A percentile compares a stretch with the other conserved stretches of the same genome.
Conservation (phyloP, 768 basidiomycete species). For the Leccinellum rugosiceps region DNA sequence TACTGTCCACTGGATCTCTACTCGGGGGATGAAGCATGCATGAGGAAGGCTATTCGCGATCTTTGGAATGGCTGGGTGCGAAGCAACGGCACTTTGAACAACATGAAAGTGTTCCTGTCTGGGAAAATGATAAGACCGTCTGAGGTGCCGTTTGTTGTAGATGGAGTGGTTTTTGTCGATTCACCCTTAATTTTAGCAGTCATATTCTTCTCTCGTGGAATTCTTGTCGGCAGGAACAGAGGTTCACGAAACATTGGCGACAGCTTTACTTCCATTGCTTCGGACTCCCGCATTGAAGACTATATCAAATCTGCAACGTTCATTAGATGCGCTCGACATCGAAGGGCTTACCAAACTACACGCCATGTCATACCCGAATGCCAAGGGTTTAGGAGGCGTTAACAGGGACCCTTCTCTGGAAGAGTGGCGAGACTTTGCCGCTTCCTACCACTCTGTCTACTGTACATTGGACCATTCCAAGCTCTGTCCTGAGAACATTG, state of each 20-base stretch:
- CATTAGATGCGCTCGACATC: slow-evolving; percentile 80
- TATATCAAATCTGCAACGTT: slow-evolving; percentile 63
- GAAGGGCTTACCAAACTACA: slow-evolving; percentile 63
- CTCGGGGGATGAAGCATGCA: slow-evolving; percentile 61
- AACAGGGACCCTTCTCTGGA: slow-evolving; percentile 51
- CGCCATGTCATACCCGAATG: slow-evolving; percentile 17
- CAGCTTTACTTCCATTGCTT: slow-evolving; percentile 44
- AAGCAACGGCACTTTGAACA: slow-evolving; percentile 69
- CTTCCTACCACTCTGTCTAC: slow-evolving; percentile 44
- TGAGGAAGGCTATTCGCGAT: slow-evolving; percentile 58
- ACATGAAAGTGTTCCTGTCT: slow-evolving; percentile 72
- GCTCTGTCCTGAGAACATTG: slow-evolving; percentile 44
- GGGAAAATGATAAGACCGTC: slow-evolving; percentile 59
- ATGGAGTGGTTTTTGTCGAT: background rate
- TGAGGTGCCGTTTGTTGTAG: slow-evolving; percentile 43
- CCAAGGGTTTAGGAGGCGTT: slow-evolving; percentile 27
- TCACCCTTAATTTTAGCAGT: slow-evolving; percentile 6
- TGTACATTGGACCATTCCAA: slow-evolving; percentile 35
- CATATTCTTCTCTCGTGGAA: slow-evolving; percentile 1
- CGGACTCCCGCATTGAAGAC: slow-evolving; percentile 49
- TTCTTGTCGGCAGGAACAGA: slow-evolving; percentile 21
- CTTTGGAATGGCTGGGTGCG: slow-evolving; percentile 74
- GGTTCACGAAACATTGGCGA: slow-evolving; percentile 51
- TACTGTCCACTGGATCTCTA: slow-evolving; percentile 94
- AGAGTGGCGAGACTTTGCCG: slow-evolving; percentile 67